Base-by-base conservation (phyloP, 2,329 filamentous ascomycete genomes). In the Chaetomium olivaceum region DNA sequence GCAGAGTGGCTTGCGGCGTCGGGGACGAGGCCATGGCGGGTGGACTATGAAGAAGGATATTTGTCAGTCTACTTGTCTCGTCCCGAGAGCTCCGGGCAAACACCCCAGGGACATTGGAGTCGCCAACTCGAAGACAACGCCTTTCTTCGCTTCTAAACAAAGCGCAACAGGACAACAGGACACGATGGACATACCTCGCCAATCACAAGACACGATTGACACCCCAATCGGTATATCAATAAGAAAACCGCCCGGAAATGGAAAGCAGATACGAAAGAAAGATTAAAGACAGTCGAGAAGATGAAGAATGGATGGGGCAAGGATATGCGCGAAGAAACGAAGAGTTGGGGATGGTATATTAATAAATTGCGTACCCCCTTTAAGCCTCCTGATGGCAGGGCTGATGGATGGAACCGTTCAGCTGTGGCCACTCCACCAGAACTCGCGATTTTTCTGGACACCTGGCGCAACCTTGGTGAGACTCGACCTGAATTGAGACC, bases 1-100 rank as follows among this genome's bases (percentile, higher is more conserved):
- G 85, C 80, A 87, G 76, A 76, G 80, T 82, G 77, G 82, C 83
- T 78, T 86, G 84, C 72, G 84, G 81, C 76, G 82, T 80, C 70
- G 81, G 74, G 11, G 66, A 23, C 73, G 79, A 79, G 72, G 79
- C 80, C 82, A 84, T 84, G 76, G 68, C 77, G 75, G 72, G 61
- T 39, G 61, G 56, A 43, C 61, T 59, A 56, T 19, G 23, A 46
- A 51, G 39, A 19, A 21, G 39, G 4, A 4, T 7, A 51, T 11
- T 14, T 14, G 43, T 62, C 43, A 62, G 52, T 33, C 25, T 16
- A 19, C 12, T 43, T 27, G 39, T 51, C 2, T 23, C n/a, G 12
- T 4, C 29, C 14, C 50, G 7, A 39, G 12, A 29, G 21, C 43
- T 27, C 23, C 55, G 12, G 33, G 33, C 55, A n/a, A 58, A 58